Percentiles rank a stretch among this genome's conserved stretches.
phyloP scores from a whole-genome alignment of 1,284 basidiomycete species.

The Sphaerobolus stellatus region DNA sequence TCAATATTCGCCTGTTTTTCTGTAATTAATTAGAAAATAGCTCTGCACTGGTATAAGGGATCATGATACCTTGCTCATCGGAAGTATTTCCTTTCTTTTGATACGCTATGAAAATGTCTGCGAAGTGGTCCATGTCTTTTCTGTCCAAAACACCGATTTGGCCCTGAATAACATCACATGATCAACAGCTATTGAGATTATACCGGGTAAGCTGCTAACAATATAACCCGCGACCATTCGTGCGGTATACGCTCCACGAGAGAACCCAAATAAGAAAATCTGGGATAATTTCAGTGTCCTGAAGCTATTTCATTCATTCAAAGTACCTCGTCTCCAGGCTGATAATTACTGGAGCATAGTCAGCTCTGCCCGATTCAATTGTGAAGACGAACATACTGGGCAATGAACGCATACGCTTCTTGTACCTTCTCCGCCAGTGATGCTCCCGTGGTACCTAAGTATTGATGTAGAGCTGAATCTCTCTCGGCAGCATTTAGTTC shows the following conservation, averaged over 20 bases:
- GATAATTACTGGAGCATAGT: constrained; percentile 53
- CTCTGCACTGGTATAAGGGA: neutral
- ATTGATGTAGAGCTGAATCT: too few relatives aligned
- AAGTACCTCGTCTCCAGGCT: constrained; percentile 64
- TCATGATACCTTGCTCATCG: constrained; percentile 43
- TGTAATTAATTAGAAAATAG: neutral
- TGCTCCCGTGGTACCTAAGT: constrained; percentile 57
- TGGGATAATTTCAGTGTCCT: constrained; percentile 26
- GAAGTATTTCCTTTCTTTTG: constrained; percentile 58
- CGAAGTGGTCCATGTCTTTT: constrained; percentile 68
- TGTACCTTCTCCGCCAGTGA: constrained; percentile 65
- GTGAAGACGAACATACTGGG: constrained; percentile 59
- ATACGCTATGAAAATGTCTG: constrained; percentile 56
- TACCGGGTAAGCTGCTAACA: constrained; percentile 33
- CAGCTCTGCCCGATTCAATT: neutral
- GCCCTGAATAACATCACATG: constrained; percentile 38
- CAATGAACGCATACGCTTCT: constrained; percentile 71
- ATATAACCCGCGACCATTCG: constrained; percentile 70
- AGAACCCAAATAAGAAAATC: constrained; percentile 78
- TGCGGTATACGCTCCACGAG: constrained; percentile 70
- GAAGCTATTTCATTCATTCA: too few relatives aligned
- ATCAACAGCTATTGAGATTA: neutral
- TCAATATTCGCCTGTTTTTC: constrained; percentile 40
- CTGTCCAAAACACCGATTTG: constrained; percentile 64
- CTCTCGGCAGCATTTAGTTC: neutral